These are phyloP conservation scores for Corynespora cassiicola DNA, from an alignment of 2,329 filamentous ascomycete species.

Conservation along the genomic window DNA sequence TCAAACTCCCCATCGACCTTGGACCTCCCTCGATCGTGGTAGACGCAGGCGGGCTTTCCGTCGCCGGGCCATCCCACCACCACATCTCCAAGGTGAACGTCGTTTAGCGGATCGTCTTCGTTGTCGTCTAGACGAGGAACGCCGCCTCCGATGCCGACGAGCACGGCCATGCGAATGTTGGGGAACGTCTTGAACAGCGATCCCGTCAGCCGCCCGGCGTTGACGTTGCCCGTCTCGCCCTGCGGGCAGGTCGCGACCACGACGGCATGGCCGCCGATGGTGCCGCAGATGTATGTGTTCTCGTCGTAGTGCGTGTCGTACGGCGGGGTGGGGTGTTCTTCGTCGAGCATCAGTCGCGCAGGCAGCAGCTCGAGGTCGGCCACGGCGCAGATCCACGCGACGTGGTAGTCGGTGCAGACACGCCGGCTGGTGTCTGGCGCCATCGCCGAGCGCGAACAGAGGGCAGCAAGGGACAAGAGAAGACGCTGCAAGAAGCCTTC, in stretches of 20 bases:
- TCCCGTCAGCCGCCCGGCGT: slow-evolving; percentile 6
- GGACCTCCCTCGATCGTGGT: slow-evolving; percentile 10
- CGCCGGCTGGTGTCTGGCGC: slow-evolving; percentile 4
- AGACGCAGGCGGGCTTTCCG: slow-evolving; percentile 6
- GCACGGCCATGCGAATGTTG: slow-evolving; percentile 5
- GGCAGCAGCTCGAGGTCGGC: slow-evolving; percentile 7
- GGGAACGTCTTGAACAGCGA: slow-evolving; percentile 10
- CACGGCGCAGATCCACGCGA: slow-evolving; percentile 9
- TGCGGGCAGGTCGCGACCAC: slow-evolving; percentile 4
- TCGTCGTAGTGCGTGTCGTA: slow-evolving; percentile 4
- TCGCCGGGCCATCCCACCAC: slow-evolving; percentile 8
- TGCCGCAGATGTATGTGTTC: slow-evolving; percentile 3
- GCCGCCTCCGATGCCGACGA: slow-evolving; percentile 9
- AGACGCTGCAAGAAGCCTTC: no score
- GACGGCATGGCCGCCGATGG: slow-evolving; percentile 1
- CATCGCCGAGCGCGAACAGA: slow-evolving; percentile 1
- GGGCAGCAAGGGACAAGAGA: no score
- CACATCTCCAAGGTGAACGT: slow-evolving; percentile 8
- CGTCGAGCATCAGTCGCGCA: slow-evolving; percentile 8
- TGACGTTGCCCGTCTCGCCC: slow-evolving; percentile 6
- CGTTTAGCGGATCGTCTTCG: slow-evolving; percentile 1
- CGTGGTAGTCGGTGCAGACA: slow-evolving; percentile 8
- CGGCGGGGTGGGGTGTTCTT: neutral
- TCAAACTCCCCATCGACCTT: slow-evolving; percentile 13
- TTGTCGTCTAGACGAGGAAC: neutral